A percentile compares a stretch with the other conserved stretches of the same genome.
phyloP scores from a whole-genome alignment of 176 grass and related monocot genomes.

The Panicum miliaceum region DNA sequence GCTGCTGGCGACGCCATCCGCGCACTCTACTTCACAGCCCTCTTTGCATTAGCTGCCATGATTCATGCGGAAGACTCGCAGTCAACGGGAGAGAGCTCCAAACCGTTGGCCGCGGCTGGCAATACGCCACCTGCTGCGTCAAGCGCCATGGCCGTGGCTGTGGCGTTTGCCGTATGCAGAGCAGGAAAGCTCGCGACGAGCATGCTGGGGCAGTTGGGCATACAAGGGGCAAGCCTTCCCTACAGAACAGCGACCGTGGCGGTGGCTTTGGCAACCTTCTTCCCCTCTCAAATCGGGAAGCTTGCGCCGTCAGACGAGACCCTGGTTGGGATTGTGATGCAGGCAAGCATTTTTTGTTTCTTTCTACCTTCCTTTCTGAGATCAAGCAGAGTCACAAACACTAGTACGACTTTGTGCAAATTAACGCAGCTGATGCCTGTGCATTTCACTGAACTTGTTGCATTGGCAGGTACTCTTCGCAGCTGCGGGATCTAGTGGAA shows the following conservation, averaged over 20 bases:
- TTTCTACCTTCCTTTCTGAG: background rate
- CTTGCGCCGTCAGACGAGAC: constrained; percentile 65
- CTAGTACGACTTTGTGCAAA: no score
- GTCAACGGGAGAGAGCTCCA: background rate
- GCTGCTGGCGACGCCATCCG: constrained; percentile 78
- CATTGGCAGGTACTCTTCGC: constrained; percentile 89
- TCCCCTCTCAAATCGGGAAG: constrained; percentile 59
- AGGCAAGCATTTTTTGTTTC: background rate
- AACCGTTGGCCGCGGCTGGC: no score
- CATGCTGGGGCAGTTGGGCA: constrained; percentile 52
- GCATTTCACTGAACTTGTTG: constrained; percentile 22
- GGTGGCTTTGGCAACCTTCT: constrained; percentile 68
- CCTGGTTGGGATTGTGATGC: constrained; percentile 61
- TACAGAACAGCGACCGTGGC: constrained; percentile 61
- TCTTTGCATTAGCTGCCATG: constrained; percentile 67
- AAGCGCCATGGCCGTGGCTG: constrained; percentile 55
- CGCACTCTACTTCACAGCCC: constrained; percentile 63
- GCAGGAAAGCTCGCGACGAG: constrained; percentile 51
- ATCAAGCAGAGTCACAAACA: no score
- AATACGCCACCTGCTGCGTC: background rate
- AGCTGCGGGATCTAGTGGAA: constrained; percentile 70
- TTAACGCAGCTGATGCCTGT: background rate
- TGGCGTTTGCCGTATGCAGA: constrained; percentile 71
- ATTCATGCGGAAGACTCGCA: constrained; percentile 51
- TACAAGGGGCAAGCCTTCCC: constrained; percentile 68